Conservation (phyloP, 495 filamentous ascomycete species). For the Trypethelium eluteriae region DNA sequence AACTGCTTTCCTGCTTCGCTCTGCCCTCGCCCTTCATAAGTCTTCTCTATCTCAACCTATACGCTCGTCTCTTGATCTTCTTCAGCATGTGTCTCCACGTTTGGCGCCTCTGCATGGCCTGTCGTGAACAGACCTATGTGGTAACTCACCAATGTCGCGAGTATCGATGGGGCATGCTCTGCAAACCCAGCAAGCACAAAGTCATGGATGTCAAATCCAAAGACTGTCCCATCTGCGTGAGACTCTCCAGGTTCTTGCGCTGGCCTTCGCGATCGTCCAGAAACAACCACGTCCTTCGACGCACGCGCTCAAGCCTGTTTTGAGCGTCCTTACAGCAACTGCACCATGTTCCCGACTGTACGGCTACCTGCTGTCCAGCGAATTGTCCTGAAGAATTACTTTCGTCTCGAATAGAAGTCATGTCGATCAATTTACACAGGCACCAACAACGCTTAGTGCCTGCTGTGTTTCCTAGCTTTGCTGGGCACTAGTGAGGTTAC, state of each 20-base stretch:
- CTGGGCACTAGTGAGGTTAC: no score
- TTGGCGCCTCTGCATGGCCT: neutral
- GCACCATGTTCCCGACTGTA: no score
- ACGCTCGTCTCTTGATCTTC: neutral
- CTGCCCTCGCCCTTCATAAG: neutral
- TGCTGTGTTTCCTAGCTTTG: no score
- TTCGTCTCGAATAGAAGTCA: no score
- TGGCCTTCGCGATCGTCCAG: neutral
- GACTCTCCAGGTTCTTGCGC: neutral
- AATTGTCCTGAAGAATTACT: no score
- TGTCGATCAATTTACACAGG: no score
- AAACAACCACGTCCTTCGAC: neutral
- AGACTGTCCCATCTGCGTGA: neutral
- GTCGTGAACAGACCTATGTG: neutral
- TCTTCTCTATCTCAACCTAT: neutral
- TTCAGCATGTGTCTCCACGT: neutral
- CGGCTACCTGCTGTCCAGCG: no score
- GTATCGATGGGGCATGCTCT: neutral
- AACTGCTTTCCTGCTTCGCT: neutral
- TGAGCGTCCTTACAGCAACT: neutral
- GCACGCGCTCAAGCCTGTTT: neutral
- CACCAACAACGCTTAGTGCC: no score
- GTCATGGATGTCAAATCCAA: neutral
- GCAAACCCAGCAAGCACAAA: neutral
- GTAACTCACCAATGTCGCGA: neutral